Evolutionary conservation across 2,329 filamentous ascomycete species (phyloP).

Genomic region (Apiospora pterosperma): DNA sequence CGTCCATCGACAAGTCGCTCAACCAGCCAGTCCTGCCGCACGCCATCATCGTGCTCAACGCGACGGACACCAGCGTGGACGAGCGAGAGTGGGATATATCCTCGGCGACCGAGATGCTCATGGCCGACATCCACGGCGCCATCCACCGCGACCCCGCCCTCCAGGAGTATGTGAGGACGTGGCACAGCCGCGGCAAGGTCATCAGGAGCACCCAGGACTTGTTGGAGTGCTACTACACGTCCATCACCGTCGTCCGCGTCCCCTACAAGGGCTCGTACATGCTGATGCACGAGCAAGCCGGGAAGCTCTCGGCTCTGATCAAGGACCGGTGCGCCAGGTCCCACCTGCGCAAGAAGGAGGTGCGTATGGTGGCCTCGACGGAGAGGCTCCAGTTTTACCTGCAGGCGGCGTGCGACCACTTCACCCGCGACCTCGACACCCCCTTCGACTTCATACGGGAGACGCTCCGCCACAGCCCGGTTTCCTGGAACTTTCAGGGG

Average conservation of each 20-base stretch:
- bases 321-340: slow-evolving; percentile 36
- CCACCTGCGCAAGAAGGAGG: slow-evolving; percentile 35
- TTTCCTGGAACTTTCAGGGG: slow-evolving; percentile 27
- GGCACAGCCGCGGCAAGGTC: slow-evolving; percentile 35
- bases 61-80: slow-evolving; percentile 33
- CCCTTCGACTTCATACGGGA: slow-evolving; percentile 31
- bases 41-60: slow-evolving; percentile 51
- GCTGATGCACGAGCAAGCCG: slow-evolving; percentile 46
- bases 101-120: slow-evolving; percentile 33
- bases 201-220: slow-evolving; percentile 43
- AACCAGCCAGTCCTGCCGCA: slow-evolving; percentile 54
- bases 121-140: slow-evolving; percentile 31
- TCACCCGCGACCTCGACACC: slow-evolving; percentile 26
- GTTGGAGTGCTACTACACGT: slow-evolving; percentile 47
- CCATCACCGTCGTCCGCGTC: slow-evolving; percentile 44
- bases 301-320: slow-evolving; percentile 41
- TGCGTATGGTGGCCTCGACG: slow-evolving; percentile 32
- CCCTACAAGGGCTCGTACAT: slow-evolving; percentile 39
- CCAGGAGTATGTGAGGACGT: slow-evolving; percentile 37
- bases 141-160: slow-evolving; percentile 29
- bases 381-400: slow-evolving; percentile 27
- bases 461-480: slow-evolving; percentile 27
- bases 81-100: slow-evolving; percentile 40
- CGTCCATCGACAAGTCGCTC: slow-evolving; percentile 48
- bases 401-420: slow-evolving; percentile 29